Evolutionary conservation across 371 early-diverging fungal species (phyloP), one percentile per base, ranked within the genome.

Genomic region (Apophysomyces trapeziformis): DNA sequence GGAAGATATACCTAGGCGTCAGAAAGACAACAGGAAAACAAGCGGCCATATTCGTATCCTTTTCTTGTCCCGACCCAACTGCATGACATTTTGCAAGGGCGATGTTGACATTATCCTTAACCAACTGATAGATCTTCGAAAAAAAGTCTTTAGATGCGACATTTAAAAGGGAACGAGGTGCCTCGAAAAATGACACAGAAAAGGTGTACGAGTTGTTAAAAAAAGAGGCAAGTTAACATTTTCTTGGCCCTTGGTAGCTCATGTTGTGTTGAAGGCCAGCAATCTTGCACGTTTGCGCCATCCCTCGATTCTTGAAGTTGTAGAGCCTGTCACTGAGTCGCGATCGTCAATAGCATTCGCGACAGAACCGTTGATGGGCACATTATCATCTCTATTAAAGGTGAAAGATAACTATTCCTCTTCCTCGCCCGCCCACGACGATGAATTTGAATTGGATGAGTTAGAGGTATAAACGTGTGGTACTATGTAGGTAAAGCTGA

Each of bases 251-350:
- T 50, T 18, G 38, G 32, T 26, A 35, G 35, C 57, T 54, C 35
- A 41, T n/a, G 43, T 37, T 47, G 44, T 44, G 21, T 56, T 60
- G 26, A 73, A 88, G 87, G 89, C 89, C n/a, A 83, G 88, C 21
- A 86, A 92, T 69, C 78, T 94, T 21, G 78, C 93, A n/a, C 84
- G 91, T 38, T 71, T 95, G 63, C 86, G 95, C 57, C 96, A 95
- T 67, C 96, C 96, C 3, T 85, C 87, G 32, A 80, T 95, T 63
- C 73, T 95, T 50, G 92, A 91, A 70, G 90, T 95, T 12, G 88
- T 92, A 5, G 95, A 95, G 61, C 91, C 94, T 3, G 73, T 93
- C 13, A 90, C 88, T 35, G 94, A 95, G 58, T 88, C 92, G 7
- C 84, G 91, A 58, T 78, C 84, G 35, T 80, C 85, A 0, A 81